Percentiles rank a stretch among this genome's conserved stretches.
Evolutionary conservation across 75 land plant genomes (phyloP).

Genomic region (Sequoia sempervirens): DNA sequence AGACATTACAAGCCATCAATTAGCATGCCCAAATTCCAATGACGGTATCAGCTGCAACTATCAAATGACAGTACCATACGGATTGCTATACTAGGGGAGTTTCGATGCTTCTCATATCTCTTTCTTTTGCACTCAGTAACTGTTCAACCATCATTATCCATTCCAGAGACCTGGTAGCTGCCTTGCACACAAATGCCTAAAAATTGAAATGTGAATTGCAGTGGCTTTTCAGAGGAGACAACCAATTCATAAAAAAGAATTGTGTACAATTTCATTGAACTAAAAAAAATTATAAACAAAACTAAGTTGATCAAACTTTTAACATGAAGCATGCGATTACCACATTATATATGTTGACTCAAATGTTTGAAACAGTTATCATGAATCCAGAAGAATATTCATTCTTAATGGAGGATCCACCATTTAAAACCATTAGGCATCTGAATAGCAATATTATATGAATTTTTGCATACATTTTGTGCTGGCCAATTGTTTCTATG

Average conservation of each 20-base stretch:
- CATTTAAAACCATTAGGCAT: not conserved
- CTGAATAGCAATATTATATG: not conserved
- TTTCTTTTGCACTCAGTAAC: not conserved
- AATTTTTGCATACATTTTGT: not conserved
- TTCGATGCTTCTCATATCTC: not conserved
- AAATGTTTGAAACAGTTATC: conserved; percentile 1
- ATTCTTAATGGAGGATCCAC: no score
- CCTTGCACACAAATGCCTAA: not conserved
- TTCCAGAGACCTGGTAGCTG: not conserved
- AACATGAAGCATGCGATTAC: not conserved
- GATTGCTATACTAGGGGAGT: not conserved
- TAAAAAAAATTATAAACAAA: not conserved
- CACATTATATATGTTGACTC: not conserved
- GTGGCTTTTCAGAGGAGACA: not conserved
- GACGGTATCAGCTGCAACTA: not conserved
- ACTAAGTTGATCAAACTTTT: not conserved
- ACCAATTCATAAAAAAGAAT: not conserved
- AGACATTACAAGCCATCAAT: not conserved
- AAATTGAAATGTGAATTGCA: not conserved
- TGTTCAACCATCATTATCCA: not conserved
- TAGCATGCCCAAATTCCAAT: not conserved
- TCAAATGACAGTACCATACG: not conserved
- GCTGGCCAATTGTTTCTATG: not conserved
- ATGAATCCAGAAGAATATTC: not conserved
- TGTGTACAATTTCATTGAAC: not conserved